These are phyloP conservation scores for Fusarium sp. DNA, from an alignment of 2,329 filamentous ascomycete genomes.

Conservation along the genomic window DNA sequence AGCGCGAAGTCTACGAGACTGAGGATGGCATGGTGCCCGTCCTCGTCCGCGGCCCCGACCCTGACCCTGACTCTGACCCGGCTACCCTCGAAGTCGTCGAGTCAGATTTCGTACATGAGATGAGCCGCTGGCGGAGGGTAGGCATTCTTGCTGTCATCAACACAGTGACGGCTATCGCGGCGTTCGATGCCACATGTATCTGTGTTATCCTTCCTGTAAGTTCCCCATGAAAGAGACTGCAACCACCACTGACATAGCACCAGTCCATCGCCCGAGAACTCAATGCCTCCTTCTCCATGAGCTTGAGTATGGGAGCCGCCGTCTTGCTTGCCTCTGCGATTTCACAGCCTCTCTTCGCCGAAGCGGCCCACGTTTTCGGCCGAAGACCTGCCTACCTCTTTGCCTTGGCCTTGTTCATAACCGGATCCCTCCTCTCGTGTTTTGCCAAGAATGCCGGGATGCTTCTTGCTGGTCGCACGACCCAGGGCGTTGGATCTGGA, in stretches of 20 bases:
- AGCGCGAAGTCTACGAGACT: background rate
- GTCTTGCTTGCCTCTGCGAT: conserved; percentile 75
- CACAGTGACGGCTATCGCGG: conserved; percentile 36
- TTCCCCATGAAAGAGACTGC: background rate
- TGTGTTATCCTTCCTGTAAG: conserved; percentile 46
- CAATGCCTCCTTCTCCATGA: conserved; percentile 42
- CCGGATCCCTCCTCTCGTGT: conserved; percentile 56
- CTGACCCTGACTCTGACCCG: background rate
- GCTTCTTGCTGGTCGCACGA: conserved; percentile 49
- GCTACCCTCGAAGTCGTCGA: background rate
- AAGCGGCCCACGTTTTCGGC: conserved; percentile 52
- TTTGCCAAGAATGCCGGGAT: conserved; percentile 45
- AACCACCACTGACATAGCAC: background rate
- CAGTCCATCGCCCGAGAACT: conserved; percentile 43
- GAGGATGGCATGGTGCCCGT: background rate
- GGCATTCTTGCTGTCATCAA: conserved; percentile 39
- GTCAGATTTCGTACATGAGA: background rate
- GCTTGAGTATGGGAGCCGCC: conserved; percentile 64
- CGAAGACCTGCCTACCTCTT: conserved; percentile 46
- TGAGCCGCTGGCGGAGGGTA: conserved; percentile 14
- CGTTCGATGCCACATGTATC: conserved; percentile 47
- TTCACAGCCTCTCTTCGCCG: conserved; percentile 62
- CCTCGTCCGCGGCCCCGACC: background rate
- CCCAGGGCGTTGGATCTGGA: conserved; percentile 53
- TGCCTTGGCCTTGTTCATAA: conserved; percentile 48